These are phyloP conservation scores for Talinum fruticosum DNA, from an alignment of 148 eudicot genomes.

Conservation along the genomic window DNA sequence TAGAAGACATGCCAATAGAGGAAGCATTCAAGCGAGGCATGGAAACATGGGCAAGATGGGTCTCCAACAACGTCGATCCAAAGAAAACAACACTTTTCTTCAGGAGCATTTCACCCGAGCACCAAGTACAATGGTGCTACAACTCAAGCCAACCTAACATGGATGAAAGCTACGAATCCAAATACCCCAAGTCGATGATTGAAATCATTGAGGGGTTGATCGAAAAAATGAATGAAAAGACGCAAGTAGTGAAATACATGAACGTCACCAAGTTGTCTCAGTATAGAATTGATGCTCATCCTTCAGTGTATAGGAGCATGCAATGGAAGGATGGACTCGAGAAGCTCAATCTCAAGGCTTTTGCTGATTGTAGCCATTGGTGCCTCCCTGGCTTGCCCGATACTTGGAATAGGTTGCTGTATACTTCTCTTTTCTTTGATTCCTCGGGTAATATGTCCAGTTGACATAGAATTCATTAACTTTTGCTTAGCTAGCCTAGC, in stretches of 20 bases:
- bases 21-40: constrained; percentile 34
- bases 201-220: constrained; percentile 25
- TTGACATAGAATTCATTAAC: neutral
- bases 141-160: constrained; percentile 35
- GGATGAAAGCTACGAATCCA: constrained; percentile 11
- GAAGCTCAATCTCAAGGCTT: neutral
- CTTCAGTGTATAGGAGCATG: constrained; percentile 18
- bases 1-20: constrained; percentile 30
- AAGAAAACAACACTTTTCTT: constrained; percentile 40
- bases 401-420: constrained; percentile 40
- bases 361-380: constrained; percentile 42
- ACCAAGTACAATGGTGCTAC: constrained; percentile 30
- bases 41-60: constrained; percentile 41
- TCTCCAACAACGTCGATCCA: constrained; percentile 29
- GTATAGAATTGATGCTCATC: constrained; percentile 46
- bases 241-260: constrained; percentile 26
- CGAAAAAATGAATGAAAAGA: constrained; percentile 15
- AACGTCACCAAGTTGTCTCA: constrained; percentile 43
- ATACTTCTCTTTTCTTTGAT: constrained; percentile 23
- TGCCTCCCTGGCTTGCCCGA: constrained; percentile 41
- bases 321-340: neutral
- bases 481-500: neutral
- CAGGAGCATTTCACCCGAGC: constrained; percentile 37
- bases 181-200: constrained; percentile 29
- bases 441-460: neutral